A percentile compares a stretch with the other conserved stretches of the same genome.
phyloP scores from a whole-genome alignment of 805 yeast genomes.

The Saccharomyces kudriavzevii region DNA sequence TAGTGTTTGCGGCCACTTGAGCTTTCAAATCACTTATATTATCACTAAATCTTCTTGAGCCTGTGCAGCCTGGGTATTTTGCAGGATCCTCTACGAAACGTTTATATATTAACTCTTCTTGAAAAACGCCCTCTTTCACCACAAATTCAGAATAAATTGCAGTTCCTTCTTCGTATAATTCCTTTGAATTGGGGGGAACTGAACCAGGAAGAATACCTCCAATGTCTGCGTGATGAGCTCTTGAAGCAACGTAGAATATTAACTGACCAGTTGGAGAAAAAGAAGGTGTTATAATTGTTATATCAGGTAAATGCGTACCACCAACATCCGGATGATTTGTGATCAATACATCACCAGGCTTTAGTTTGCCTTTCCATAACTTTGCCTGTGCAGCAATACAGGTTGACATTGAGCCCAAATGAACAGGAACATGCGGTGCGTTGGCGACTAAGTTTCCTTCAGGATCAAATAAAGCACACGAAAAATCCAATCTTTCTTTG shows the following conservation, averaged over 20 bases:
- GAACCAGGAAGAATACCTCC: conserved; percentile 91
- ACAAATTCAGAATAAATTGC: conserved; percentile 70
- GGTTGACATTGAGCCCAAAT: conserved; percentile 78
- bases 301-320: conserved; percentile 86
- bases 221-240: conserved; percentile 96
- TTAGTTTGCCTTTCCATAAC: conserved; percentile 54
- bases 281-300: conserved; percentile 88
- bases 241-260: conserved; percentile 81
- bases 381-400: conserved; percentile 61
- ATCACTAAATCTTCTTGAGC: conserved; percentile 76
- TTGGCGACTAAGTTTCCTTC: conserved; percentile 77
- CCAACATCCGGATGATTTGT: conserved; percentile 79
- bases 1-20: conserved; percentile 81
- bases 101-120: conserved; percentile 58
- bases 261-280: conserved; percentile 49
- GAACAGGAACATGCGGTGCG: conserved; percentile 86
- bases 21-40: conserved; percentile 79
- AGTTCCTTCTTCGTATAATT: conserved; percentile 86
- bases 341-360: conserved; percentile 67
- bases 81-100: conserved; percentile 69
- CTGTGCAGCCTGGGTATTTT: conserved; percentile 76
- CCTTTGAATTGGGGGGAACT: conserved; percentile 87
- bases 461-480: conserved; percentile 74
- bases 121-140: conserved; percentile 64
- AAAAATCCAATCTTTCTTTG: conserved; percentile 74